A percentile compares a stretch with the other conserved stretches of the same genome.
Evolutionary conservation across 345 rosid species (phyloP).

Genomic region (Geranium brycei): DNA sequence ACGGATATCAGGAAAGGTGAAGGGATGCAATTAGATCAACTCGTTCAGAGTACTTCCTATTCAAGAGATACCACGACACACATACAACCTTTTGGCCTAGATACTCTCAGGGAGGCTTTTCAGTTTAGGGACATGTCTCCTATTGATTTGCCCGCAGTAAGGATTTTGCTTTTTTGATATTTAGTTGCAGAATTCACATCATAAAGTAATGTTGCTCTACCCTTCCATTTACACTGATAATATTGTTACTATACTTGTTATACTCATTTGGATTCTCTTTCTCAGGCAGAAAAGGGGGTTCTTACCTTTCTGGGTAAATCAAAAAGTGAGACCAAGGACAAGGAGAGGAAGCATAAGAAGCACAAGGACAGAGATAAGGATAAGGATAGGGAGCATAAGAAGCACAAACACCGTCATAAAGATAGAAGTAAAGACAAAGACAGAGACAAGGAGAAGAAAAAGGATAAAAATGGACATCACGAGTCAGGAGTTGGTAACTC

Average conservation of each 20-base stretch:
- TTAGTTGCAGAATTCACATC: not conserved
- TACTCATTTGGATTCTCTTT: not conserved
- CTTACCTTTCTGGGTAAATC: conserved; percentile 66
- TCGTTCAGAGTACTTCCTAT: conserved; percentile 32
- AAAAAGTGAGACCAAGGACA: conserved; percentile 62
- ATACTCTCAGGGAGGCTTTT: conserved; percentile 62
- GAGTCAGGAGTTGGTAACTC: conserved; percentile 68
- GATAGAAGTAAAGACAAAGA: conserved; percentile 5
- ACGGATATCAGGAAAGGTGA: conserved; percentile 80
- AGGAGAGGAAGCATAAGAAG: conserved; percentile 75
- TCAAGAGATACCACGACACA: conserved; percentile 32
- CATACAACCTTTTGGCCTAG: conserved; percentile 64
- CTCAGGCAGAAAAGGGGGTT: conserved; percentile 62
- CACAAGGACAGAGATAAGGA: conserved; percentile 71
- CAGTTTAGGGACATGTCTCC: conserved; percentile 52
- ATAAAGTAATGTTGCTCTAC: not conserved
- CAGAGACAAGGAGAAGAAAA: conserved; percentile 42
- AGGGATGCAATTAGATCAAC: conserved; percentile 82
- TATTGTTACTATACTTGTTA: not conserved
- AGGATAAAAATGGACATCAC: conserved; percentile 60
- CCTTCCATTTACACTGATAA: not conserved
- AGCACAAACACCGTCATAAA: conserved; percentile 61
- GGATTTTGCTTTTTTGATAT: conserved; percentile 3
- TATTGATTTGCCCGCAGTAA: conserved; percentile 54
- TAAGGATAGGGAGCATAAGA: conserved; percentile 82